Evolutionary conservation across 176 grass and related monocot genomes (phyloP).

Genomic region (Oryza glumipatula): DNA sequence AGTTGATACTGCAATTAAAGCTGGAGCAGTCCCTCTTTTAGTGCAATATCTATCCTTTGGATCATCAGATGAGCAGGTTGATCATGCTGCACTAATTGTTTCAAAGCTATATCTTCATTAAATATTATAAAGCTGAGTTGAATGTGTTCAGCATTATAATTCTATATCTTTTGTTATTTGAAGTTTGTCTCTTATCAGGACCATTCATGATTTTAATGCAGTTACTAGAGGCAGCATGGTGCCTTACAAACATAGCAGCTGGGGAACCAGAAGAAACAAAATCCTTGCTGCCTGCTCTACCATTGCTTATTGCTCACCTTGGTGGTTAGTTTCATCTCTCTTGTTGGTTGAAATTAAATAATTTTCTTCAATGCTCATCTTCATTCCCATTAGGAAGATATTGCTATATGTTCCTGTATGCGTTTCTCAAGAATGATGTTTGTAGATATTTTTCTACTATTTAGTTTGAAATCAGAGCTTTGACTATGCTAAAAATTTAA

Average conservation of each 20-base stretch:
- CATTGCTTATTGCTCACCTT: slow-evolving; percentile 92
- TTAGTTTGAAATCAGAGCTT: not conserved
- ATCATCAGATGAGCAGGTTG: slow-evolving; percentile 91
- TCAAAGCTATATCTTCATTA: slow-evolving; percentile 11
- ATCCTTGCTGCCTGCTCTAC: slow-evolving; percentile 76
- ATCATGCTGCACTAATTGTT: slow-evolving; percentile 21
- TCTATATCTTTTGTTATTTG: slow-evolving; percentile 13
- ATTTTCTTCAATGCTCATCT: not conserved
- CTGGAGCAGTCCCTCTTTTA: slow-evolving; percentile 77
- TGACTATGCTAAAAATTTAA: slow-evolving; percentile 33
- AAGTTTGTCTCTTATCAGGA: slow-evolving; percentile 30
- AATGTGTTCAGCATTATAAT: slow-evolving; percentile 2
- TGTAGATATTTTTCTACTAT: slow-evolving; percentile 24
- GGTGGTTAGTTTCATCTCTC: slow-evolving; percentile 70
- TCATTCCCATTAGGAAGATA: slow-evolving; percentile 1
- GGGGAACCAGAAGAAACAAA: slow-evolving; percentile 89
- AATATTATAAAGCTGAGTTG: slow-evolving; percentile 22
- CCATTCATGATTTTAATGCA: slow-evolving; percentile 49
- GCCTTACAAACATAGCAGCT: slow-evolving; percentile 93
- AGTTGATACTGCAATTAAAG: slow-evolving; percentile 80
- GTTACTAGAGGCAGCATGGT: slow-evolving; percentile 98
- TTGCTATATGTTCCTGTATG: slow-evolving; percentile 1
- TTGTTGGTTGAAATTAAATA: slow-evolving; percentile 39
- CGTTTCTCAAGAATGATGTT: slow-evolving; percentile 1
- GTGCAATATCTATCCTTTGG: slow-evolving; percentile 94